Percentiles rank a stretch among this genome's conserved stretches.
Conservation (phyloP, 2,329 filamentous ascomycete genomes). For the Trichophyton simii region DNA sequence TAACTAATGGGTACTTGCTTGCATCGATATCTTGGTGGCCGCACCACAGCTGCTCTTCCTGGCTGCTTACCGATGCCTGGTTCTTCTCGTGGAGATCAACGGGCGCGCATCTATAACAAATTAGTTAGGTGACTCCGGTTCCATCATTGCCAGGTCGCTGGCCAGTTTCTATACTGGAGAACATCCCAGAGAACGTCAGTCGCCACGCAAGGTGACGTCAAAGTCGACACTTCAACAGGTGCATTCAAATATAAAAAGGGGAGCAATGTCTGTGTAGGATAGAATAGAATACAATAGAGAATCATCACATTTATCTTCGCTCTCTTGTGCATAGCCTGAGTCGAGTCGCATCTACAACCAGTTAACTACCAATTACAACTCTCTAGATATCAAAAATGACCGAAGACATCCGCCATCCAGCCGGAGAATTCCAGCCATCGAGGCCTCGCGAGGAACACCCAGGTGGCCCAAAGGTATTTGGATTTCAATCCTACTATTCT, state of each 20-base stretch:
- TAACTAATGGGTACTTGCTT: too few relatives aligned
- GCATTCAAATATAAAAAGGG: background rate
- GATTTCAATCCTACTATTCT: too few relatives aligned
- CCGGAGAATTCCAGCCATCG: conserved; percentile 1
- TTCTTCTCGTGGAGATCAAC: too few relatives aligned
- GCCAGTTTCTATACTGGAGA: background rate
- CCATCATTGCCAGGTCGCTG: background rate
- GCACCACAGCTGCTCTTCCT: too few relatives aligned
- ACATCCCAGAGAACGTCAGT: background rate
- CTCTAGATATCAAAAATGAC: background rate
- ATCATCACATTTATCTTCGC: background rate
- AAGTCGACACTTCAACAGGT: background rate
- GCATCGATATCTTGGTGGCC: too few relatives aligned
- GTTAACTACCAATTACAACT: background rate
- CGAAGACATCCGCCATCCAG: background rate
- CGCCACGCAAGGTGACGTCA: background rate
- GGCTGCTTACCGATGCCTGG: too few relatives aligned
- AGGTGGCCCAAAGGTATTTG: background rate
- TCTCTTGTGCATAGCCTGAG: background rate
- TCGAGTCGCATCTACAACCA: too few relatives aligned
- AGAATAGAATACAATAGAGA: background rate
- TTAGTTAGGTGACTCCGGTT: background rate
- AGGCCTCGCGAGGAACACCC: background rate
- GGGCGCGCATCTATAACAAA: too few relatives aligned
- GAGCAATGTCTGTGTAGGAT: background rate